Evolutionary conservation across 208 protist species (phyloP), one percentile per base, ranked within the genome.

Genomic region (Trypanosoma scelopori): DNA sequence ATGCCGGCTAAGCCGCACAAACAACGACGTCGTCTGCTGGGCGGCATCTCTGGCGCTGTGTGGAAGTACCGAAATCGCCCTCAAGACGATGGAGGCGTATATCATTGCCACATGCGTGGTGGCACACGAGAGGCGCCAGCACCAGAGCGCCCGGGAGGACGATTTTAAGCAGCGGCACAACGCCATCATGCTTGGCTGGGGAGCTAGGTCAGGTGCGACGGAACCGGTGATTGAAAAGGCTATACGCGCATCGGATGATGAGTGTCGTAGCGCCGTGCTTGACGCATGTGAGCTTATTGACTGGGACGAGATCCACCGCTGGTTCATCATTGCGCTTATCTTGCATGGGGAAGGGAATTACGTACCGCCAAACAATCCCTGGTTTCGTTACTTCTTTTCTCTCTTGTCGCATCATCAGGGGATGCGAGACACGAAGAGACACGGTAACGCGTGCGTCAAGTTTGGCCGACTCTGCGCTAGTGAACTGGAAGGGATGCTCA

Each of bases 301-400:
- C 57, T 78, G 74, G 69, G 61, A 68, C 3, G 52, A 68, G 48
- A 57, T 87, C 35, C 79, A 79, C 41, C 78, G 78, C 12, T 92
- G 82, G 82, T 92, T 89, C 60, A 65, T 87, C 23, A 72, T 84
- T 43, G 76, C 82, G 13, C 59, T 89, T 3, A 62, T 82, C n/a
- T 59, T 92, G 7, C 60, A 74, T 58, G 61, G 66, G 9, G 57
- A 52, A 43, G 58, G 69, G 50, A 72, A 63, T 3, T 92, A 84
- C 59, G 42, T 50, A 28, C 55, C 68, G 12, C 81, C 83, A 18
- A 48, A 50, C 4, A 80, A 79, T 28, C 1, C 74, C 50, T 90
- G 87, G 87, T 79, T 93, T 48, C 83, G 81, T 41, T 80, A 71
- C 61, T 90, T 87, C 49, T 85, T 90, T 48, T 81, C 47, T 28